Conservation (phyloP, 176 grass and related monocot species). For the Musa troglodytarum region DNA sequence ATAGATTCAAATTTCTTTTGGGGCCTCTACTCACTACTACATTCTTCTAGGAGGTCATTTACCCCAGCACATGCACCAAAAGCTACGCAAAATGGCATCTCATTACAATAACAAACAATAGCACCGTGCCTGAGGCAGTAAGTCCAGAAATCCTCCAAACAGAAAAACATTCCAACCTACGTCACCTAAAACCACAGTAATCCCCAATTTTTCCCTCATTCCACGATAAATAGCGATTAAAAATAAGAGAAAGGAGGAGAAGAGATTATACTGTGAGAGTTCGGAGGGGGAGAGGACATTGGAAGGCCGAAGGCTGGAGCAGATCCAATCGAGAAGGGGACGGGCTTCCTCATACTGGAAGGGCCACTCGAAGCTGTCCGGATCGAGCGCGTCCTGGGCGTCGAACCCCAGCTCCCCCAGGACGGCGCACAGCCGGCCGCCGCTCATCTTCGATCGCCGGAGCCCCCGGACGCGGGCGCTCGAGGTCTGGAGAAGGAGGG, state of each 20-base stretch:
- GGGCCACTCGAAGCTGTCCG: constrained; percentile 97
- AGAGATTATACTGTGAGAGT: constrained; percentile 53
- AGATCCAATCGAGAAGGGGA: constrained; percentile 93
- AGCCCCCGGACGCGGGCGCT: neutral
- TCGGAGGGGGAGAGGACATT: constrained; percentile 83
- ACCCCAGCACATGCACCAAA: too few relatives aligned
- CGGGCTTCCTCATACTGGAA: constrained; percentile 98
- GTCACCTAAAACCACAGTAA: neutral
- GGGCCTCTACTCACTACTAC: too few relatives aligned
- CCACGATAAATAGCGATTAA: neutral
- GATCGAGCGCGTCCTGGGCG: constrained; percentile 76
- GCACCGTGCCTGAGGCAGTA: too few relatives aligned
- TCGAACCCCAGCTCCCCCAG: constrained; percentile 87
- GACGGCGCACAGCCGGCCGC: constrained; percentile 57
- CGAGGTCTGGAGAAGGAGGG: neutral
- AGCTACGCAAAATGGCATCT: too few relatives aligned
- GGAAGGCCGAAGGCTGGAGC: constrained; percentile 92
- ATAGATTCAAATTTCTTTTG: too few relatives aligned
- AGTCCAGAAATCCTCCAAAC: neutral
- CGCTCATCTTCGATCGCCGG: constrained; percentile 52
- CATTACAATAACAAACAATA: too few relatives aligned
- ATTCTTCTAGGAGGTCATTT: too few relatives aligned
- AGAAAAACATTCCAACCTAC: too few relatives aligned
- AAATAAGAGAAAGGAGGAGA: neutral
- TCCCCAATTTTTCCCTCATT: neutral